Percentiles rank a stretch among this genome's conserved stretches.
phyloP scores from a whole-genome alignment of 306 rosid species.

The Begonia masoniana region DNA sequence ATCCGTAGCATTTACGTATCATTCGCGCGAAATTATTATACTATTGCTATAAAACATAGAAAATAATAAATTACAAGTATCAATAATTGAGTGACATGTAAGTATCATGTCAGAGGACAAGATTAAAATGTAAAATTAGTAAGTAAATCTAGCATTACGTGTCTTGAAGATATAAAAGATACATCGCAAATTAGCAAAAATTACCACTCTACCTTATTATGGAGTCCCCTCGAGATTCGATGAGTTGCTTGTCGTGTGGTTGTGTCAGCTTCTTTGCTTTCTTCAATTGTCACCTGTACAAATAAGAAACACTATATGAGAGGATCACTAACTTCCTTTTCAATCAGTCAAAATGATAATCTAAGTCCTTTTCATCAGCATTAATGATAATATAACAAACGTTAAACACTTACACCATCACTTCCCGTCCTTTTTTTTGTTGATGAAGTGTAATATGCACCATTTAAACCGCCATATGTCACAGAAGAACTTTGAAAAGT shows the following conservation, averaged over 20 bases:
- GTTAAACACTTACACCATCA: slow-evolving; percentile 49
- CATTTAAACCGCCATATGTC: slow-evolving; percentile 51
- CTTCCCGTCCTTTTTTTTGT: slow-evolving; percentile 53
- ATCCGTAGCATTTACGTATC: too few relatives aligned
- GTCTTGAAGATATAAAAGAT: slow-evolving; percentile 6
- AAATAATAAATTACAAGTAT: not conserved
- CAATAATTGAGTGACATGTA: slow-evolving; percentile 1
- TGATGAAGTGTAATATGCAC: slow-evolving; percentile 50
- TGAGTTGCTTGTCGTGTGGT: slow-evolving; percentile 51
- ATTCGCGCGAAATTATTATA: too few relatives aligned
- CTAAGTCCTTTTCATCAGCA: too few relatives aligned
- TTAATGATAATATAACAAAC: not conserved
- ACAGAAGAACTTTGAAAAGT: slow-evolving; percentile 66
- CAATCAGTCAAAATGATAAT: too few relatives aligned
- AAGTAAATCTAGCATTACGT: not conserved
- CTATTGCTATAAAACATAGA: too few relatives aligned
- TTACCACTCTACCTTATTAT: not conserved
- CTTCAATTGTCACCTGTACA: slow-evolving; percentile 53
- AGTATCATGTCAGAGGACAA: not conserved
- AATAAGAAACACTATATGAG: slow-evolving; percentile 11
- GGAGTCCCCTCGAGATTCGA: slow-evolving; percentile 48
- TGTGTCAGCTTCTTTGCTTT: slow-evolving; percentile 70
- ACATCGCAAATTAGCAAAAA: too few relatives aligned
- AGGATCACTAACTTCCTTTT: too few relatives aligned
- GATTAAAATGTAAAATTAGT: not conserved